phyloP scores from a whole-genome alignment of 2,329 filamentous ascomycete species.

The Aspergillus glaucus region DNA sequence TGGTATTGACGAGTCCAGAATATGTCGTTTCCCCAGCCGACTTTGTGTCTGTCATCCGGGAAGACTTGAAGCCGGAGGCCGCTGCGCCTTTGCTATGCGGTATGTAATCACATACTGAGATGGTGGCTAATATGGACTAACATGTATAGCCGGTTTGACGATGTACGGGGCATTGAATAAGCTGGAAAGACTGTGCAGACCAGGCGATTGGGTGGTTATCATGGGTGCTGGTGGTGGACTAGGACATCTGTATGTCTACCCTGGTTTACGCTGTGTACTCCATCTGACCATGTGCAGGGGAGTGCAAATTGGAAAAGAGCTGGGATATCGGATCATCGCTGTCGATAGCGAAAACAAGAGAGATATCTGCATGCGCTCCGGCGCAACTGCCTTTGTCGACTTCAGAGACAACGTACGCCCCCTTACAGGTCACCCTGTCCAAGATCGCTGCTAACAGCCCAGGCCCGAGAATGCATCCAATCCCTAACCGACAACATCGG shows the following conservation, averaged over 20 bases:
- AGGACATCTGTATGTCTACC: constrained; percentile 4
- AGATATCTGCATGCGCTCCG: constrained; percentile 11
- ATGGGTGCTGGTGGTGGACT: constrained; percentile 10
- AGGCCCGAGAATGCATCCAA: not conserved
- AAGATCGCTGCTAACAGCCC: not conserved
- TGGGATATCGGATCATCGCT: constrained; percentile 7
- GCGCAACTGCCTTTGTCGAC: constrained; percentile 15
- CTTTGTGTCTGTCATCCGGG: constrained; percentile 5
- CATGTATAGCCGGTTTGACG: constrained; percentile 3
- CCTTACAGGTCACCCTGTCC: too few relatives aligned
- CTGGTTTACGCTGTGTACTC: not conserved
- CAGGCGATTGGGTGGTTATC: constrained; percentile 8
- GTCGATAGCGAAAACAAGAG: constrained; percentile 11
- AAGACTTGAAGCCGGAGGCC: constrained; percentile 4
- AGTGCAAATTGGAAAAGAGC: constrained; percentile 7
- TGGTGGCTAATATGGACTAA: not conserved
- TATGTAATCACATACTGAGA: not conserved
- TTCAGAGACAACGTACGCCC: constrained; percentile 20
- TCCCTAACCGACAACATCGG: constrained; percentile 31
- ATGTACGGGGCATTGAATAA: constrained; percentile 11
- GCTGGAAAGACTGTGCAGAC: constrained; percentile 3
- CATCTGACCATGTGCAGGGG: constrained; percentile 1
- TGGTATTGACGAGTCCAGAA: constrained; percentile 1
- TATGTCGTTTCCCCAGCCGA: constrained; percentile 7
- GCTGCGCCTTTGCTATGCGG: constrained; percentile 8